A percentile compares a stretch with the other conserved stretches of the same genome.
These are phyloP conservation scores for Pharnaceum exiguum DNA, from an alignment of 148 eudicot genomes.

Conservation along the genomic window DNA sequence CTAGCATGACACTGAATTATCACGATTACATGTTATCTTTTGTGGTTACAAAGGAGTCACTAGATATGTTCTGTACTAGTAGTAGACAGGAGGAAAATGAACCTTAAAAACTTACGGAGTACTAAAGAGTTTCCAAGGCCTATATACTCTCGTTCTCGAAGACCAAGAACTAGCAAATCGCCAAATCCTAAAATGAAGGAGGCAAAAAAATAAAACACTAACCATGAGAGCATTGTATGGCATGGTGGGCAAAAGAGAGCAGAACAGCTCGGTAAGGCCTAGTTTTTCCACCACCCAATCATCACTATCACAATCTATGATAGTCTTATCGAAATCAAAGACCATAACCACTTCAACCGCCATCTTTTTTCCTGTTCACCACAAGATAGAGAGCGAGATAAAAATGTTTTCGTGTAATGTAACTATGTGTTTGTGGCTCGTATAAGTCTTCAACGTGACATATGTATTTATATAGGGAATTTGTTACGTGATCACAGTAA, in stretches of 20 bases:
- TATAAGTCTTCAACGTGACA: too few relatives aligned
- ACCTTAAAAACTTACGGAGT: too few relatives aligned
- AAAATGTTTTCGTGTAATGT: background rate
- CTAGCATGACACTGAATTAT: too few relatives aligned
- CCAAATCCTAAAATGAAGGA: too few relatives aligned
- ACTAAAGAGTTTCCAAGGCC: too few relatives aligned
- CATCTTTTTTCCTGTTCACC: background rate
- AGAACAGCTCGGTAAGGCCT: conserved; percentile 51
- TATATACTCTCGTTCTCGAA: too few relatives aligned
- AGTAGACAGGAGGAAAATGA: background rate
- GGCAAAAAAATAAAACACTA: background rate
- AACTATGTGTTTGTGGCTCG: too few relatives aligned
- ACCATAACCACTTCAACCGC: conserved; percentile 35
- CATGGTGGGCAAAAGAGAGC: conserved; percentile 55
- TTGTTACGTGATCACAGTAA: conserved; percentile 3
- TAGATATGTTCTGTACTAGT: too few relatives aligned
- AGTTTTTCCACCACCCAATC: conserved; percentile 64
- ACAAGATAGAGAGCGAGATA: background rate
- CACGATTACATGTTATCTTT: too few relatives aligned
- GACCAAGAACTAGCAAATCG: too few relatives aligned
- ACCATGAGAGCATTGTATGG: conserved; percentile 69
- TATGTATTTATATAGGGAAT: background rate
- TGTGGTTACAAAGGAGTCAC: too few relatives aligned
- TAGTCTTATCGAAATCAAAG: conserved; percentile 77
- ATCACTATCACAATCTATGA: conserved; percentile 62